Evolutionary conservation across 2,329 filamentous ascomycete species (phyloP), one percentile per base, ranked within the genome.

Genomic region (Dactylellina cionopaga): DNA sequence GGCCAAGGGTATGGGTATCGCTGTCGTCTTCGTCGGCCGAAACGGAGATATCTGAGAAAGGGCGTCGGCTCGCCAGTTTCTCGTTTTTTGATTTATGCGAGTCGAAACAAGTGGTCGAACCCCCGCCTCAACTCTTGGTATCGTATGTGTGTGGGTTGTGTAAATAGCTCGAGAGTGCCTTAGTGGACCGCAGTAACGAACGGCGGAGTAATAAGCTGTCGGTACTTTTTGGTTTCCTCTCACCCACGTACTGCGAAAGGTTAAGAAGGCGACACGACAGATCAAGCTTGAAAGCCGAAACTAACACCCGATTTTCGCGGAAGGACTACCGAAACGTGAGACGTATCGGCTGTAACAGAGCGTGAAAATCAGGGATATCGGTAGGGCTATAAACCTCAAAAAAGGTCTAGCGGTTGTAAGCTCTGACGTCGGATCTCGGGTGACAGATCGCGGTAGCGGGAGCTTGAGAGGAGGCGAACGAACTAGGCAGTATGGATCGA

Each of bases 31-130:
- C 65, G 56, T 71, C 65, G 63, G 65, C 65, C 56, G 65, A 71
- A 64, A 71, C 49, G 54, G 65, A 71, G 52, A 71, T 54, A 15
- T 63, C 65, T 54, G 65, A 71, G 65, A 71, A 71, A 71, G 65
- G 65, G 58, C 65, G 65, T 71, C 65, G 65, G 65, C 65, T 71
- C 58, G 65, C 65, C 65, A 71, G 65, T 49, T 71, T 62, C 56
- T 55, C 49, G 56, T 54, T 33, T 27, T 63, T 49, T 46, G n/a
- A 25, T 37, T 22, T 24, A 15, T 17, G 56, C 56, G 52, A 71
- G 65, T 71, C 65, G 56, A 71, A 52, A 55, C 56, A 71, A 56
- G 56, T 71, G 65, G 64, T 47, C 39, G 49, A 63, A 71, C 65
- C 58, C 65, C 65, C 58, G 65, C 65, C 58, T 71, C 65, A 56